Evolutionary conservation across 768 basidiomycete species (phyloP).

Genomic region (Pleurotus tuoliensis): DNA sequence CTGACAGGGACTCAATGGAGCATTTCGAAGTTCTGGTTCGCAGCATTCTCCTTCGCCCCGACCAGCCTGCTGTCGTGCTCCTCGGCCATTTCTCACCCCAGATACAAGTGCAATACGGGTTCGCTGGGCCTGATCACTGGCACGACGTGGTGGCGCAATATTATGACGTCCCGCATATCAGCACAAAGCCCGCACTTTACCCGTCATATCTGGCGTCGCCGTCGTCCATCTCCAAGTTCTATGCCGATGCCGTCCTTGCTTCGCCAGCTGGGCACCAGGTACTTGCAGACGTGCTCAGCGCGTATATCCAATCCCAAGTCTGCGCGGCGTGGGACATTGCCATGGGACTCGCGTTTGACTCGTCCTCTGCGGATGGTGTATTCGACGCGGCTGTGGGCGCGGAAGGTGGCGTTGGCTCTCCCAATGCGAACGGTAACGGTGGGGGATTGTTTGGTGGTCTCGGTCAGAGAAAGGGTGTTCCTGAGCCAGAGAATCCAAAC

Average conservation of each 20-base stretch:
- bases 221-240: constrained; percentile 62
- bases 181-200: constrained; percentile 79
- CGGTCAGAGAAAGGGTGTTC: constrained; percentile 77
- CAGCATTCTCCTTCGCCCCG: constrained; percentile 84
- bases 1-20: constrained; percentile 65
- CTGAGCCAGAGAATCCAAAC: constrained; percentile 35
- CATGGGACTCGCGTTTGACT: constrained; percentile 62
- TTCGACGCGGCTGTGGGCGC: constrained; percentile 23
- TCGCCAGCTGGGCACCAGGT: constrained; percentile 78
- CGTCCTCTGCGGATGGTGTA: constrained; percentile 22
- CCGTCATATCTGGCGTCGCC: constrained; percentile 78
- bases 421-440: constrained; percentile 34
- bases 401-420: constrained; percentile 11
- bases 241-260: constrained; percentile 79
- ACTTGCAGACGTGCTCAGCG: constrained; percentile 85
- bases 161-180: constrained; percentile 95
- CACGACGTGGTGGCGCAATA: constrained; percentile 92
- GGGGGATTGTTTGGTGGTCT: constrained; percentile 78
- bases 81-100: constrained; percentile 97
- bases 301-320: constrained; percentile 88
- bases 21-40: constrained; percentile 93
- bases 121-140: constrained; percentile 85
- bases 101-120: constrained; percentile 72
- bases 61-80: constrained; percentile 87
- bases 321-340: constrained; percentile 82